A percentile compares a stretch with the other conserved stretches of the same genome.
Evolutionary conservation across 2,329 filamentous ascomycete genomes (phyloP).

Genomic region (Penicillium sp.): DNA sequence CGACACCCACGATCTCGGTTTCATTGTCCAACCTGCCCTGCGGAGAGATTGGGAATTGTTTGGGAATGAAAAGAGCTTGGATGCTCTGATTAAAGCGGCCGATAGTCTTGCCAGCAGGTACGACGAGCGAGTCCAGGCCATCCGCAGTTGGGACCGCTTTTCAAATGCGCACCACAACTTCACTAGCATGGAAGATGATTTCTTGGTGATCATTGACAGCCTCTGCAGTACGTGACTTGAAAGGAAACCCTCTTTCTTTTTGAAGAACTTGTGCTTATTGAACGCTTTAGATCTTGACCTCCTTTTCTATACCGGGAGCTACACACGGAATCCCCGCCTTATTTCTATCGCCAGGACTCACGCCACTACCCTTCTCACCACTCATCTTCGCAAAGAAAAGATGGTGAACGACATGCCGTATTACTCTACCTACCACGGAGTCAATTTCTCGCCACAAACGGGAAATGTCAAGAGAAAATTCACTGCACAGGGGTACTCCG

Average conservation of each 20-base stretch:
- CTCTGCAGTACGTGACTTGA: conserved; percentile 22
- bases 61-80: conserved; percentile 38
- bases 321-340: conserved; percentile 11
- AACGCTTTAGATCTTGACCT: conserved; percentile 31
- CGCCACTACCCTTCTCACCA: conserved; percentile 11
- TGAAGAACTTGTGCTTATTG: too few species aligned
- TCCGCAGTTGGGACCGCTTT: conserved; percentile 51
- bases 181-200: conserved; percentile 27
- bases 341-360: conserved; percentile 28
- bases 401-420: background rate
- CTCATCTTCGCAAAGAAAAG: conserved; percentile 12
- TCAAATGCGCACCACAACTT: conserved; percentile 28
- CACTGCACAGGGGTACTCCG: conserved; percentile 25
- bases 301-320: conserved; percentile 37
- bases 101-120: conserved; percentile 46
- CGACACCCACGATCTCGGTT: conserved; percentile 55
- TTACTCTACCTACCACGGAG: conserved; percentile 22
- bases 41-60: conserved; percentile 50
- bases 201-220: conserved; percentile 45
- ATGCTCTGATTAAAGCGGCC: conserved; percentile 46
- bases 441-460: conserved; percentile 17
- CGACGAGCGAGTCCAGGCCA: conserved; percentile 42
- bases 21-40: conserved; percentile 51
- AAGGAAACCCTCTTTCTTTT: background rate
- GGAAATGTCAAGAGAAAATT: conserved; percentile 15